Evolutionary conservation across 306 rosid genomes (phyloP).

Genomic region (Acmispon strigosus): DNA sequence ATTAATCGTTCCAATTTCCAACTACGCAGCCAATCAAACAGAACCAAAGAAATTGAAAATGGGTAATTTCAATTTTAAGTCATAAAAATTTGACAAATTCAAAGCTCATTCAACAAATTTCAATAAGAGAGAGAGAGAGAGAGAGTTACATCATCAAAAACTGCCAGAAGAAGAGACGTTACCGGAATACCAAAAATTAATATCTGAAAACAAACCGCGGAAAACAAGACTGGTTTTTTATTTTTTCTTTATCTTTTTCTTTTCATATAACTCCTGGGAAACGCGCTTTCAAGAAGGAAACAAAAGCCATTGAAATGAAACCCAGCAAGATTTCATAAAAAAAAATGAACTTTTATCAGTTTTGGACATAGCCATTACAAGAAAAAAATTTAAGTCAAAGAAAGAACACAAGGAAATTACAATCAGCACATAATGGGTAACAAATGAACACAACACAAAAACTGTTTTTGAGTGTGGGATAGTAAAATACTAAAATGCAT

Average conservation of each 20-base stretch:
- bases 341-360: slow-evolving; percentile 3
- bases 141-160: not conserved
- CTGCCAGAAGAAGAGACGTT: not conserved
- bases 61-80: not conserved
- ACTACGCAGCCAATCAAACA: not conserved
- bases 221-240: not conserved
- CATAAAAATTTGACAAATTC: not conserved
- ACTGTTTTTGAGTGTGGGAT: not conserved
- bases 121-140: not conserved
- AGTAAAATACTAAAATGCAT: slow-evolving; percentile 1
- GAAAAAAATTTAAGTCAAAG: not conserved
- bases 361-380: slow-evolving; percentile 9
- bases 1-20: slow-evolving; percentile 17
- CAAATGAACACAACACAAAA: not conserved
- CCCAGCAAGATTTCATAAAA: not conserved
- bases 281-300: not conserved
- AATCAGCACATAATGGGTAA: slow-evolving; percentile 18
- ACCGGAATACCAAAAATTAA: not conserved
- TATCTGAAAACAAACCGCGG: not conserved
- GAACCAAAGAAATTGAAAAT: not conserved
- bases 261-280: not conserved
- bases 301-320: not conserved
- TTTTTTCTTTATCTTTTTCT: not conserved
- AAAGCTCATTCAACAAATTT: not conserved
- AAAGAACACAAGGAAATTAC: not conserved